Evolutionary conservation across 2,329 filamentous ascomycete species (phyloP).

Genomic region (Exutisphaerella laricina): DNA sequence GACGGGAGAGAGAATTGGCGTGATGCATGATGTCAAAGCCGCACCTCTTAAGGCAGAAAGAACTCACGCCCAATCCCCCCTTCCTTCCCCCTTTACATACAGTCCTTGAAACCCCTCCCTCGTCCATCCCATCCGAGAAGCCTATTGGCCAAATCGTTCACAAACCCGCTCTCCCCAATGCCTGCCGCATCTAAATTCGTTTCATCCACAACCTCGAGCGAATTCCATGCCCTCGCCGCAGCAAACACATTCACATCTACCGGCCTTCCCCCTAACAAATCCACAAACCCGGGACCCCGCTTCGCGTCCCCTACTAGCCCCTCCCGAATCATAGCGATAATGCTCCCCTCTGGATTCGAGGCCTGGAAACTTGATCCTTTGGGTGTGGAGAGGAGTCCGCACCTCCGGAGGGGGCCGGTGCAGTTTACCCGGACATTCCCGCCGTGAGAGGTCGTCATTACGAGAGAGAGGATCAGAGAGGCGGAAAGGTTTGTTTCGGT

Average conservation of each 20-base stretch:
- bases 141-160: constrained; percentile 24
- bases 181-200: constrained; percentile 8
- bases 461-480: constrained; percentile 19
- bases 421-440: constrained; percentile 16
- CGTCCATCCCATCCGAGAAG: constrained; percentile 23
- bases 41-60: too few species aligned
- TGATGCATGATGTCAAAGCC: too few species aligned
- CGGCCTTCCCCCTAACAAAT: constrained; percentile 9
- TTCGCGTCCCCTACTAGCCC: constrained; percentile 14
- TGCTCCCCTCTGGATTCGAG: constrained; percentile 6
- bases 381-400: constrained; percentile 20
- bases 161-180: constrained; percentile 11
- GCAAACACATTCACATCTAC: constrained; percentile 2
- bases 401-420: constrained; percentile 10
- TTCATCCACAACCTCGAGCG: not conserved
- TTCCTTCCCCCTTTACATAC: too few species aligned
- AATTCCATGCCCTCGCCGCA: constrained; percentile 17
- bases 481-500: constrained; percentile 14
- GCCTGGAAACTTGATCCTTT: constrained; percentile 16
- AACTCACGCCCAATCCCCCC: too few species aligned
- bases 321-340: constrained; percentile 21
- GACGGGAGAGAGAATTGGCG: too few species aligned
- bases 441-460: constrained; percentile 23
- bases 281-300: constrained; percentile 12
- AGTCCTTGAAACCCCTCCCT: constrained; percentile 10